Percentiles rank a stretch among this genome's conserved stretches.
Conservation (phyloP, 208 protist genomes). For the Leishmania gerbilli region DNA sequence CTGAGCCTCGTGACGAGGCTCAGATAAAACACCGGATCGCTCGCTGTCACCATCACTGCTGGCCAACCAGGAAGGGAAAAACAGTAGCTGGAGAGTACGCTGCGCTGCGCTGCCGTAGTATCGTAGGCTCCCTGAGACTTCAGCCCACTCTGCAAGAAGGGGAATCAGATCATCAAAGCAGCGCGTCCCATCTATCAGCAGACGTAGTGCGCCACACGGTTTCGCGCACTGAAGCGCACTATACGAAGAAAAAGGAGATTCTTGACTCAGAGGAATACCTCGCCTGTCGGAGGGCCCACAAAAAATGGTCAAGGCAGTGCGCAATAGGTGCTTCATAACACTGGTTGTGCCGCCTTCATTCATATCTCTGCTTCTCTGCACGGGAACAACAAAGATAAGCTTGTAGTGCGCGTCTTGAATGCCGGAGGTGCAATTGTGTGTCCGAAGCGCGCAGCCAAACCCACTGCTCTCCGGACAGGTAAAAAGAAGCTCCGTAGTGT, state of each 20-base stretch:
- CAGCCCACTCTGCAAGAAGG: constrained; percentile 16
- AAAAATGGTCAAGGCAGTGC: constrained; percentile 9
- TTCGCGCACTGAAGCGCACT: not conserved
- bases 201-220: constrained; percentile 10
- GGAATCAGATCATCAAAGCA: constrained; percentile 19
- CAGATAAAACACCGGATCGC: not conserved
- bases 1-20: not conserved
- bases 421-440: not conserved
- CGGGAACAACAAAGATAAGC: constrained; percentile 16
- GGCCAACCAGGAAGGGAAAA: not conserved
- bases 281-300: not conserved
- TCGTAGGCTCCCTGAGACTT: constrained; percentile 10
- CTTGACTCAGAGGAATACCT: not conserved
- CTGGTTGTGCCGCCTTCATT: not conserved
- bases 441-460: constrained; percentile 22
- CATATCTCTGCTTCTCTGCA: not conserved
- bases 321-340: not conserved
- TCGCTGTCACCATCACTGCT: not conserved
- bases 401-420: constrained; percentile 9
- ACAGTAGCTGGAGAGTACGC: constrained; percentile 9
- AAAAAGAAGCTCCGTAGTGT: constrained; percentile 21
- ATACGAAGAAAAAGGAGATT: not conserved
- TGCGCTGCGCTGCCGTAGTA: constrained; percentile 31
- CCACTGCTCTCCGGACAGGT: constrained; percentile 4
- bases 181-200: constrained; percentile 22